Evolutionary conservation across 371 early-diverging fungal species (phyloP), one percentile per base, ranked within the genome.

Genomic region (Apophysomyces trapeziformis): DNA sequence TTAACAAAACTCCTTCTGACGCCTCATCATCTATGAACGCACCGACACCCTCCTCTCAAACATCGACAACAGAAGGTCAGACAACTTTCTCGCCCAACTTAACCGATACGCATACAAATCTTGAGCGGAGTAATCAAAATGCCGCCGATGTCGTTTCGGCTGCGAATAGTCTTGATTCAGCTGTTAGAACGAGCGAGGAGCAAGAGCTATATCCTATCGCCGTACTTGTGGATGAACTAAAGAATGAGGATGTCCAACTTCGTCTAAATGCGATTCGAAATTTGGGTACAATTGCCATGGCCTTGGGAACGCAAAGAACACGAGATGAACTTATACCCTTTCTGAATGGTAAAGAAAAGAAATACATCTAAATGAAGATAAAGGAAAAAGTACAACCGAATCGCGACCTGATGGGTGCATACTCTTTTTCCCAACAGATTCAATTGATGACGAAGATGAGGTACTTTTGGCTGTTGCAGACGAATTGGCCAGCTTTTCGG

Each of bases 371-470:
- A 2, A 26, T 26, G 32, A 26, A 26, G 32, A 26, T 37, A 41
- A 7, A 56, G 1, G 46, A 39, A 60, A 37, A 16, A 57, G 9
- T 26, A 54, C 32, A 65, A 50, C 38, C 45, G 32, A 54, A 26
- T 26, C 18, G 54, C 54, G 54, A 50, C 54, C 54, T 50, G n/a
- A 50, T 21, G 21, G 11, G n/a, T 54, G 16, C 56, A 21, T 63
- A 44, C 43, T 18, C 41, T 45, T 59, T 41, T 46, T 67, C 32
- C 32, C 32, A 64, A 60, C 69, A 96, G 99, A 99, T 79, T 97
- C 98, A 14, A 93, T 97, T 72, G 98, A 98, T 77, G 98, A 98
- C 72, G 98, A 97, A 72, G 98, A 97, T 77, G 98, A 97, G 77
- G 91, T 99, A 38, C 78, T 99, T 63, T 71, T 95, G 36, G 94